Percentiles rank a stretch among this genome's conserved stretches.
phyloP scores from a whole-genome alignment of 1,284 basidiomycete genomes.

The Heterobasidion annosum region DNA sequence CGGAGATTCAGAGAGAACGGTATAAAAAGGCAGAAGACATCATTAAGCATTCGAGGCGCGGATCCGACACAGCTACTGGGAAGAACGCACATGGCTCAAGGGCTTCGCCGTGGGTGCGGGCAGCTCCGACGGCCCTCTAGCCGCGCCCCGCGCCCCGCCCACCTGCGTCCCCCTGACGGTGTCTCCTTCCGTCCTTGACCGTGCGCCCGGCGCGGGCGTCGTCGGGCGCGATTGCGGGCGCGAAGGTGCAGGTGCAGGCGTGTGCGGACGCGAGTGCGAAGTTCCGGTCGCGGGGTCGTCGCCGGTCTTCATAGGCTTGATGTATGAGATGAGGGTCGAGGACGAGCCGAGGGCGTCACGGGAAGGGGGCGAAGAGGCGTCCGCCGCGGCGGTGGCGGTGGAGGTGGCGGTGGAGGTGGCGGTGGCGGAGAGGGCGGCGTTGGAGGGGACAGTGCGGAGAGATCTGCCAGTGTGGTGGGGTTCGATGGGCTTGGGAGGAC shows the following conservation, averaged over 20 bases:
- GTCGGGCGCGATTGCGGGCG: conserved; percentile 28
- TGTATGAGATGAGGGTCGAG: conserved; percentile 41
- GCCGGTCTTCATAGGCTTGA: conserved; percentile 41
- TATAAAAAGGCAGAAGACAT: conserved; percentile 7
- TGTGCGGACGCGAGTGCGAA: conserved; percentile 14
- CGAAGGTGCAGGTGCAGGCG: conserved; percentile 10
- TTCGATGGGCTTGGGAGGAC: conserved; percentile 2
- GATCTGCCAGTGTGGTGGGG: conserved; percentile 5
- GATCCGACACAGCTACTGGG: conserved; percentile 40
- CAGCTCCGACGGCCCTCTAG: conserved; percentile 25
- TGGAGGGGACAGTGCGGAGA: conserved; percentile 6
- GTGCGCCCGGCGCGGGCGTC: conserved; percentile 43
- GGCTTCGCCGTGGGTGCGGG: conserved; percentile 44
- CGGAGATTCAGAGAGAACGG: conserved; percentile 15
- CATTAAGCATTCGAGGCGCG: conserved; percentile 15
- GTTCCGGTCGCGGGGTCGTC: conserved; percentile 20
- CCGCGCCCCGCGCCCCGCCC: conserved; percentile 9
- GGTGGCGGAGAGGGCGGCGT: conserved; percentile 7
- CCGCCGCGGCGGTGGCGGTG: conserved; percentile 14
- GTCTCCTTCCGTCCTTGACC: conserved; percentile 16
- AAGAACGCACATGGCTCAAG: conserved; percentile 76
- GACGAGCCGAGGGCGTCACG: conserved; percentile 33
- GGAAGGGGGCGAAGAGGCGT: conserved; percentile 12
- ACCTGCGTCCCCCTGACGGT: conserved; percentile 13
- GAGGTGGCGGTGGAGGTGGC: conserved; percentile 16